These are phyloP conservation scores for Calvatia gigantea DNA, from an alignment of 768 basidiomycete species.

Conservation along the genomic window DNA sequence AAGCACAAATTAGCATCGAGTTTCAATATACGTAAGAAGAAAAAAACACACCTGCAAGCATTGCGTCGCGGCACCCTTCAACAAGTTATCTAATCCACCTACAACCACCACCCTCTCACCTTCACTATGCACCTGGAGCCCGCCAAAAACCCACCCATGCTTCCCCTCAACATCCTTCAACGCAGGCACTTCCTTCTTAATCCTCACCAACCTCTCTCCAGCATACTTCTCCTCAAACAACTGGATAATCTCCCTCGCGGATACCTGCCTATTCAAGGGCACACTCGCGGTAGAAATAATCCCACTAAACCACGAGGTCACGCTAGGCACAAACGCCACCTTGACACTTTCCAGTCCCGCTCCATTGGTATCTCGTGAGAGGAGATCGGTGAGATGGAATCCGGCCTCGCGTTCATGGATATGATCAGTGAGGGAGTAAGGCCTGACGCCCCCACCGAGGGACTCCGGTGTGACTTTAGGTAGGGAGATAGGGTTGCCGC, in stretches of 20 bases:
- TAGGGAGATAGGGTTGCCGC: conserved; percentile 68
- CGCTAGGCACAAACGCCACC: conserved; percentile 83
- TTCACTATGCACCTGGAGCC: conserved; percentile 87
- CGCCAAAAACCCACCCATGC: conserved; percentile 90
- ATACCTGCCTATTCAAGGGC: conserved; percentile 64
- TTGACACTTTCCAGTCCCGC: conserved; percentile 32
- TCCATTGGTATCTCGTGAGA: conserved; percentile 26
- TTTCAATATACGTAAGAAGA: not conserved
- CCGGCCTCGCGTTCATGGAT: conserved; percentile 98
- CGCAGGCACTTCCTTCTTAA: conserved; percentile 68
- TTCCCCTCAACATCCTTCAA: conserved; percentile 73
- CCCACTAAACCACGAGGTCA: conserved; percentile 95
- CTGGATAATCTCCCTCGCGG: conserved; percentile 67
- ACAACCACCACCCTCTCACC: conserved; percentile 94
- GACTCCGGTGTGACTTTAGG: conserved; percentile 81
- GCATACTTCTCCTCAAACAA: conserved; percentile 79
- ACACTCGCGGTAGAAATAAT: conserved; percentile 87
- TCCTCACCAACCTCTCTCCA: conserved; percentile 67
- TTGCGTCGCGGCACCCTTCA: conserved; percentile 99
- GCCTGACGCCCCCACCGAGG: conserved; percentile 70
- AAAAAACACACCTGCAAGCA: conserved; percentile 75
- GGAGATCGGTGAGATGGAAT: conserved; percentile 69
- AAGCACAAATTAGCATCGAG: not conserved
- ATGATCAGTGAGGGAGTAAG: conserved; percentile 93
- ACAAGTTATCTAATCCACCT: conserved; percentile 91